Conservation (phyloP, 768 basidiomycete genomes). For the Calvatia gigantea region DNA sequence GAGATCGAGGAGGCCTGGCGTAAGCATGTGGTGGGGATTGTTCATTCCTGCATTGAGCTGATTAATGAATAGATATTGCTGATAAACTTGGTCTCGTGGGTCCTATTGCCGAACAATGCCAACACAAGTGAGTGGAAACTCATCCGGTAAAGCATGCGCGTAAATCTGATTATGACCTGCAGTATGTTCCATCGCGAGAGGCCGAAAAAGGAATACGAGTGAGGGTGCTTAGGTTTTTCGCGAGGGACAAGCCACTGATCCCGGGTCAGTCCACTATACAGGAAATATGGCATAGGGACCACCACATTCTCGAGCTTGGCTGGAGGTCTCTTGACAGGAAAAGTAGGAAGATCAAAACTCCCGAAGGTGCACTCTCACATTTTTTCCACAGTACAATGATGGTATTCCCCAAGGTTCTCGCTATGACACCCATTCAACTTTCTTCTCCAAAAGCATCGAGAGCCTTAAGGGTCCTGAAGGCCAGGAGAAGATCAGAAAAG, state of each 20-base stretch:
- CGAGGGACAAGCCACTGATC: too few species aligned
- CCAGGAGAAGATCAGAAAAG: constrained; percentile 66
- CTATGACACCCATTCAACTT: constrained; percentile 50
- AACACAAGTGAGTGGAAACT: constrained; percentile 52
- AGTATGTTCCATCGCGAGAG: constrained; percentile 78
- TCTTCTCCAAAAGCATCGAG: constrained; percentile 53
- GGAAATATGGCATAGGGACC: constrained; percentile 63
- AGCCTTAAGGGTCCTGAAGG: constrained; percentile 56
- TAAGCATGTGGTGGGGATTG: constrained; percentile 26
- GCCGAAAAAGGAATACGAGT: constrained; percentile 79
- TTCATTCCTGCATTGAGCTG: background rate
- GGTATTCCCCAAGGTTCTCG: constrained; percentile 75
- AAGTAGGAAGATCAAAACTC: constrained; percentile 36
- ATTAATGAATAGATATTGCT: constrained; percentile 50
- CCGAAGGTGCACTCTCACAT: background rate
- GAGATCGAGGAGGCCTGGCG: constrained; percentile 67
- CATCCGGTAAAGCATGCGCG: too few species aligned
- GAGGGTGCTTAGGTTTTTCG: too few species aligned
- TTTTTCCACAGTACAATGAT: constrained; percentile 55
- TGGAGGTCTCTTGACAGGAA: constrained; percentile 75
- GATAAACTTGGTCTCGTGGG: constrained; percentile 59
- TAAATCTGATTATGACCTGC: too few species aligned
- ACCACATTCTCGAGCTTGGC: constrained; percentile 76
- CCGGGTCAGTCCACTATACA: constrained; percentile 59
- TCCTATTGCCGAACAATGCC: constrained; percentile 77